Evolutionary conservation across 495 filamentous ascomycete species (phyloP).

Genomic region (Neurospora terricola): DNA sequence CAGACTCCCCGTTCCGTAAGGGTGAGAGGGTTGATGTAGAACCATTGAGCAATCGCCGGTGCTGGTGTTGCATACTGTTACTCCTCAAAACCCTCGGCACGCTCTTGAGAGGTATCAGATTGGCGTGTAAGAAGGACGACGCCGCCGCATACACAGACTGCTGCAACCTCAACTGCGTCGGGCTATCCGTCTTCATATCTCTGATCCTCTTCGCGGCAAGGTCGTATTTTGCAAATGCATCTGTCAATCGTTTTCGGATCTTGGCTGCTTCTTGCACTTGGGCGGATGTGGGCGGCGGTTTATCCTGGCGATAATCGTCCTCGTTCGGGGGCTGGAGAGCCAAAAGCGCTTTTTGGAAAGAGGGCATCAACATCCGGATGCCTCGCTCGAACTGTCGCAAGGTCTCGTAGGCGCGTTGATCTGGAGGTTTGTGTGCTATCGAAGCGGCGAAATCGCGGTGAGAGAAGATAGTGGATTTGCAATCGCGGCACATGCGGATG

Average conservation of each 20-base stretch:
- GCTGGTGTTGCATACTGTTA: conserved; percentile 33
- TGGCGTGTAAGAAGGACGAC: conserved; percentile 74
- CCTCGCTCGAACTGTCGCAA: conserved; percentile 82
- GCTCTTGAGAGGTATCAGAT: conserved; percentile 86
- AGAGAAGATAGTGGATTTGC: conserved; percentile 73
- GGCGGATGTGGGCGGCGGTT: conserved; percentile 46
- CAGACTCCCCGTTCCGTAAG: conserved; percentile 34
- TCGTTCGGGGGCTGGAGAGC: conserved; percentile 32
- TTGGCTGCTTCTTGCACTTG: conserved; percentile 84
- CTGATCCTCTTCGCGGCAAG: conserved; percentile 73
- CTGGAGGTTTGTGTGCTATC: conserved; percentile 55
- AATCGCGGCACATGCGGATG: conserved; percentile 85
- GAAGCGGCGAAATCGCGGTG: conserved; percentile 72
- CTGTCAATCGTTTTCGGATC: conserved; percentile 81
- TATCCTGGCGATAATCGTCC: conserved; percentile 49
- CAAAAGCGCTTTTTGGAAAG: conserved; percentile 71
- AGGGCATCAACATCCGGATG: conserved; percentile 73
- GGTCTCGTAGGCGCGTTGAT: conserved; percentile 77
- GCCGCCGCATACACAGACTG: conserved; percentile 77
- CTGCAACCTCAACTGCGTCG: conserved; percentile 68
- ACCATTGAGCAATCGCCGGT: conserved; percentile 29
- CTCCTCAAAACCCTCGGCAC: conserved; percentile 73
- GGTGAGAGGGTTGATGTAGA: conserved; percentile 17
- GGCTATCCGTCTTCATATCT: conserved; percentile 59
- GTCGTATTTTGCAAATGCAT: conserved; percentile 87